Base-by-base conservation (phyloP, 441 rosid genomes). In the Corymbia calophylla region DNA sequence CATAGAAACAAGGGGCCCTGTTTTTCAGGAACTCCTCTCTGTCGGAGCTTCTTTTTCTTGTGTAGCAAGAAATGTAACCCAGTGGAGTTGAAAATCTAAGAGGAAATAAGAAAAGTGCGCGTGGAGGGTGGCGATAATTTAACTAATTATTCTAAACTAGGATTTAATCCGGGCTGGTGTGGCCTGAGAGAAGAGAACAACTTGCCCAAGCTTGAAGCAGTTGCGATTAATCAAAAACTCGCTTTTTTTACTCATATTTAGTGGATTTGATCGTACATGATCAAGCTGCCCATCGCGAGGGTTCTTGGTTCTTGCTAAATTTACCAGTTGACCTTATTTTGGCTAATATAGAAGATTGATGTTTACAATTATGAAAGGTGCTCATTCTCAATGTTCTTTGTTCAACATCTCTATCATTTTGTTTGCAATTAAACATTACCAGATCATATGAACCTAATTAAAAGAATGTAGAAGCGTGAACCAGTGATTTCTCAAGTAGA, bases 381-480 rank as follows among this genome's bases (percentile, higher is more conserved):
- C 12, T 70, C 81, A 19, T 35, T 70, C 27, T 70, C 81, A 19
- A 70, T 8, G 9, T 31, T 68, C 77, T 35, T 70, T 35, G 27
- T 10, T 70, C 27, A 35, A 39, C 81, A 9, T 48, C 2, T 0
- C 4, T 19, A 4, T 12, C 48, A 70, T 35, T 19, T 16, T 2
- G 0, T 35, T 19, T 14, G 0, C 48, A 0, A 14, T 19, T 70
- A 35, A 70, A 35, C 48, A 35, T 70, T 70, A 35, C 27, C 4
- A 7, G 16, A 35, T 70, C 81, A 70, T 5, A 23, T 17, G 23
- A 31, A 23, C 77, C 13, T 68, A 3, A 31, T 68, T 68, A 32
- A 35, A 32, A 17, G 4, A 9, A 10, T 70, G 48, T 19, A 19
- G 44, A 21, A 39, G 44, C 44, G 5, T 39, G 44, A 39, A 39